Conservation (phyloP, 805 yeast genomes). For the Zygotorulaspora florentina region DNA sequence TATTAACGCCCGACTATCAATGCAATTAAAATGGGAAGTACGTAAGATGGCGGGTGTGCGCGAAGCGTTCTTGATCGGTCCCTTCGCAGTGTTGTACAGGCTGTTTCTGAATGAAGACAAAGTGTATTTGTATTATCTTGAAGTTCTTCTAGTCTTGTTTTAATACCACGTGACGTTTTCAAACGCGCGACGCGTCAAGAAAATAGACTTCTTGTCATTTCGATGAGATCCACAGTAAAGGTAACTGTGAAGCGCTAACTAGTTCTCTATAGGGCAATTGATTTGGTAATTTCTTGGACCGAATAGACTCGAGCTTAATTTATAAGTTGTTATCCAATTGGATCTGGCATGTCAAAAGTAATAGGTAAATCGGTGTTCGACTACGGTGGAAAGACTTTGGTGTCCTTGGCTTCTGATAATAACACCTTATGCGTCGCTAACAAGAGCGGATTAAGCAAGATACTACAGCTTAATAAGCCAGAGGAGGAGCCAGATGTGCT, state of each 20-base stretch:
- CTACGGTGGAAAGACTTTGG: slow-evolving; percentile 31
- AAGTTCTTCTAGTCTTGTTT: background rate
- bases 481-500: slow-evolving; percentile 59
- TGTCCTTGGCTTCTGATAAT: slow-evolving; percentile 24
- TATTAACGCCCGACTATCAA: no score
- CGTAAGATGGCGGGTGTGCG: no score
- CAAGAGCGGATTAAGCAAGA: slow-evolving; percentile 50
- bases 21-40: no score
- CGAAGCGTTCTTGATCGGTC: no score
- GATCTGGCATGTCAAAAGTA: slow-evolving; percentile 9
- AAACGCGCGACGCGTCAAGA: slow-evolving; percentile 3
- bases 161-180: background rate
- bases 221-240: background rate
- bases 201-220: background rate
- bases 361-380: slow-evolving; percentile 29
- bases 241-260: background rate
- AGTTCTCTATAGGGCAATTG: no score
- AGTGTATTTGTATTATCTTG: no score
- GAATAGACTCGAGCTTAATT: no score
- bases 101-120: background rate
- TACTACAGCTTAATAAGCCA: slow-evolving; percentile 44
- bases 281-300: no score
- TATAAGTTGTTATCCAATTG: no score
- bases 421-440: slow-evolving; percentile 48
- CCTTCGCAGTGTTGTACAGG: background rate